Percentiles rank a stretch among this genome's conserved stretches.
phyloP scores from a whole-genome alignment of 306 rosid genomes.

The Begonia loranthoides region DNA sequence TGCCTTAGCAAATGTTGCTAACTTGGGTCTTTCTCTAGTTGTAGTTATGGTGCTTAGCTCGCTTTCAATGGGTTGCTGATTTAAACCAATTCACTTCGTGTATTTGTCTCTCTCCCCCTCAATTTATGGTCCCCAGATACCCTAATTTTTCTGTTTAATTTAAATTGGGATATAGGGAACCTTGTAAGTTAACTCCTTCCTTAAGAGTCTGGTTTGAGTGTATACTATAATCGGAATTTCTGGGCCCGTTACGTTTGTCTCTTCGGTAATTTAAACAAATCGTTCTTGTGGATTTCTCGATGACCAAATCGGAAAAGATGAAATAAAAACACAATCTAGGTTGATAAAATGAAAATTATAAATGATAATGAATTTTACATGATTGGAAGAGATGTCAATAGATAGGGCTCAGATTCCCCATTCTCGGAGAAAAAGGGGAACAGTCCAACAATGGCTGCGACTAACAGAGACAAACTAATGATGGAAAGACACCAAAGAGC shows the following conservation, averaged over 20 bases:
- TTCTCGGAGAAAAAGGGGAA: slow-evolving; percentile 17
- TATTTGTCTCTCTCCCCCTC: neutral
- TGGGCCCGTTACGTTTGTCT: neutral
- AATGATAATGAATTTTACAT: too few species aligned
- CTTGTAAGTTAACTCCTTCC: neutral
- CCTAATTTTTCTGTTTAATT: neutral
- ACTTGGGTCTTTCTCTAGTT: slow-evolving; percentile 15
- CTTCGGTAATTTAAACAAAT: too few species aligned
- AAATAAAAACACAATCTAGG: too few species aligned
- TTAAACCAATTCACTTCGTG: neutral
- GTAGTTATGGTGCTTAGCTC: slow-evolving; percentile 16
- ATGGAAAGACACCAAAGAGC: neutral
- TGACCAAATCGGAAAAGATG: too few species aligned
- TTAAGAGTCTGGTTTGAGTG: neutral
- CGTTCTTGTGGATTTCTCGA: too few species aligned
- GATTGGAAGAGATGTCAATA: too few species aligned
- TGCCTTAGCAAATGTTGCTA: slow-evolving; percentile 19
- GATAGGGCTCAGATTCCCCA: slow-evolving; percentile 41
- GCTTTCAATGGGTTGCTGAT: slow-evolving; percentile 16
- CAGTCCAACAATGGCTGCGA: slow-evolving; percentile 23
- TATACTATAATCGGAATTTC: neutral
- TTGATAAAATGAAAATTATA: too few species aligned
- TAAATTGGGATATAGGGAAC: neutral
- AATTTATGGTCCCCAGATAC: neutral
- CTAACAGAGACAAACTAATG: neutral